These are phyloP conservation scores for Penicillium ochrochloron DNA, from an alignment of 495 filamentous ascomycete genomes.

Conservation along the genomic window DNA sequence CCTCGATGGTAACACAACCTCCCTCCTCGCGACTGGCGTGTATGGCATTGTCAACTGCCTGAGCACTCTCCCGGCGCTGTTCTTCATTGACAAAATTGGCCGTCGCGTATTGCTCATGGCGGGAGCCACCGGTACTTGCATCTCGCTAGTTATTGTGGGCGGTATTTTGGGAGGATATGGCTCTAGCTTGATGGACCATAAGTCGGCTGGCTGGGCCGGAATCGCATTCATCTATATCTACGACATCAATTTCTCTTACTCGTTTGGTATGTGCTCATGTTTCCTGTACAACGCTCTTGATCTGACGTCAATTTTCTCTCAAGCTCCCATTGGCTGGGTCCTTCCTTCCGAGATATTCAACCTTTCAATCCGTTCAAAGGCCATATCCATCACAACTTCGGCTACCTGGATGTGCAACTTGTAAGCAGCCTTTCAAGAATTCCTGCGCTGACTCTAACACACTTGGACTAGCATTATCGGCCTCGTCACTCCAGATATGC, in stretches of 20 bases:
- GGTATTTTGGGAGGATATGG: constrained; percentile 70
- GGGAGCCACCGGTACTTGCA: constrained; percentile 58
- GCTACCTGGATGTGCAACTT: constrained; percentile 52
- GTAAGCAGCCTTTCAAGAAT: constrained; percentile 23
- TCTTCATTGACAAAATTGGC: constrained; percentile 78
- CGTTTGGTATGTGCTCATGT: constrained; percentile 36
- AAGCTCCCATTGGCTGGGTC: constrained; percentile 49
- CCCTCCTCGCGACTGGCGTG: constrained; percentile 77
- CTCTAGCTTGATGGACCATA: constrained; percentile 59
- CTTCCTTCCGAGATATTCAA: constrained; percentile 50
- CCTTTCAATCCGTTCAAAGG: constrained; percentile 44
- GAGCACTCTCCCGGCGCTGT: constrained; percentile 74
- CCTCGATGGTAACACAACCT: constrained; percentile 62
- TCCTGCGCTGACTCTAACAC: not conserved
- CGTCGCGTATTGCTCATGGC: constrained; percentile 57
- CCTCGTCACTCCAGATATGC: constrained; percentile 77
- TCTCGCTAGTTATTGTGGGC: constrained; percentile 76
- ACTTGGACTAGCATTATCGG: constrained; percentile 59
- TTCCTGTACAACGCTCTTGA: not conserved
- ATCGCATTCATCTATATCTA: constrained; percentile 84
- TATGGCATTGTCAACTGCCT: constrained; percentile 79
- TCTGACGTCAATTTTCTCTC: constrained; percentile 9
- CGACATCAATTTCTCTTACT: constrained; percentile 76
- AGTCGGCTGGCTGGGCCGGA: constrained; percentile 74
- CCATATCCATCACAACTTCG: constrained; percentile 44